A percentile compares a stretch with the other conserved stretches of the same genome.
Evolutionary conservation across 306 rosid genomes (phyloP).

Genomic region (Aeschynomene evenia): DNA sequence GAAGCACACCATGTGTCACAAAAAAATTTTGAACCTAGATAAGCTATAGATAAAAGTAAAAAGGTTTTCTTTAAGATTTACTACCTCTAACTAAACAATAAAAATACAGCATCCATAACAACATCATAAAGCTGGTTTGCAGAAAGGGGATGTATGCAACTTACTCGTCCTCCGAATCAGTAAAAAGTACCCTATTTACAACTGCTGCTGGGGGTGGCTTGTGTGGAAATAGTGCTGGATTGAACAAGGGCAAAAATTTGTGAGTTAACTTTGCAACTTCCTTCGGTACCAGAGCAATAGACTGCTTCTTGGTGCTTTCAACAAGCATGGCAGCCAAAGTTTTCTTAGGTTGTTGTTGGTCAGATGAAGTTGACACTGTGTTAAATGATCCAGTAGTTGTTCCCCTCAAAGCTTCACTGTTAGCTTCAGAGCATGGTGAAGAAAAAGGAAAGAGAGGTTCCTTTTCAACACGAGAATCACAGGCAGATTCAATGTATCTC

Average conservation of each 20-base stretch:
- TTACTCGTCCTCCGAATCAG: constrained; percentile 96
- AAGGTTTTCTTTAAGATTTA: background rate
- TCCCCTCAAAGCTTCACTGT: constrained; percentile 42
- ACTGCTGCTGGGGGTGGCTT: constrained; percentile 79
- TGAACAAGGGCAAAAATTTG: constrained; percentile 69
- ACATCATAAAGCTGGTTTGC: constrained; percentile 1
- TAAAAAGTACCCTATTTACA: constrained; percentile 78
- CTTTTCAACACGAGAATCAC: constrained; percentile 50
- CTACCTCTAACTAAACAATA: constrained; percentile 13
- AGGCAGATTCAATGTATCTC: constrained; percentile 56
- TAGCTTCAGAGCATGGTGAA: constrained; percentile 46
- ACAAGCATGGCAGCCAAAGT: constrained; percentile 84
- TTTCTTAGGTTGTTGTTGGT: constrained; percentile 70
- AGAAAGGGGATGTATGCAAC: constrained; percentile 40
- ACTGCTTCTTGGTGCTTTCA: constrained; percentile 88
- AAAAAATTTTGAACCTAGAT: constrained; percentile 2
- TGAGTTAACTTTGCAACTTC: constrained; percentile 72
- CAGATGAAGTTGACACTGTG: constrained; percentile 40
- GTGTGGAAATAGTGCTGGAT: constrained; percentile 85
- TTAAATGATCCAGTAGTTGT: constrained; percentile 38
- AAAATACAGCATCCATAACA: constrained; percentile 4
- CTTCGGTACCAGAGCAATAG: constrained; percentile 81
- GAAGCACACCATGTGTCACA: background rate
- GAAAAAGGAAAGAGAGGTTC: constrained; percentile 78
- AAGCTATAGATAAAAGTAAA: background rate